These are phyloP conservation scores for Cylindrodendrum hubeiense DNA, from an alignment of 2,329 filamentous ascomycete genomes.

Conservation along the genomic window DNA sequence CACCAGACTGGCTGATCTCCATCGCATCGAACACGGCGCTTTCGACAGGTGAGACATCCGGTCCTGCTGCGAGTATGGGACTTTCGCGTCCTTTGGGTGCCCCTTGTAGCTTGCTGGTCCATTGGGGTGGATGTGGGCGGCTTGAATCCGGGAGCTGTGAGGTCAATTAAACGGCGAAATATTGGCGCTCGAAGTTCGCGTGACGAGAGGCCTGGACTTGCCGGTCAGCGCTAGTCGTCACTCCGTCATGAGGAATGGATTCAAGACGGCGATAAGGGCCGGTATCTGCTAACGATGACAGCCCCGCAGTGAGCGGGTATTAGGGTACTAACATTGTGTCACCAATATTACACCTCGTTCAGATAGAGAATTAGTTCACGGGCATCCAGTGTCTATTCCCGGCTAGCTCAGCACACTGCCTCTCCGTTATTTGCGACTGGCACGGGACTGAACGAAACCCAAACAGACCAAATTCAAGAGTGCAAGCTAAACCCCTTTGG, in stretches of 20 bases:
- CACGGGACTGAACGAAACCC: not conserved
- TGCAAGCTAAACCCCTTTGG: conserved; percentile 32
- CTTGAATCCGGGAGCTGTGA: not conserved
- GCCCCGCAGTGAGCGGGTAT: not conserved
- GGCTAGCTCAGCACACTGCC: not conserved
- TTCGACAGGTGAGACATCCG: conserved; percentile 26
- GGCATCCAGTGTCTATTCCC: not conserved
- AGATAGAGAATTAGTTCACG: no score
- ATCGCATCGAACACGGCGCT: conserved; percentile 26
- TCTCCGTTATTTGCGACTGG: not conserved
- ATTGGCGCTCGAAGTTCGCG: not conserved
- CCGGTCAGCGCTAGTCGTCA: not conserved
- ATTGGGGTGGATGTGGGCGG: not conserved
- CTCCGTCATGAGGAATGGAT: no score
- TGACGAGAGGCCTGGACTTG: not conserved
- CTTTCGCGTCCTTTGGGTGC: not conserved
- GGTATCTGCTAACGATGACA: not conserved
- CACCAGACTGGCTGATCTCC: conserved; percentile 32
- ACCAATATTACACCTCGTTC: no score
- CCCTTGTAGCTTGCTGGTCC: not conserved
- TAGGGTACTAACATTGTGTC: no score
- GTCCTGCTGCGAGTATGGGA: conserved; percentile 23
- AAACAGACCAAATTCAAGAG: not conserved
- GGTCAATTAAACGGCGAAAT: not conserved
- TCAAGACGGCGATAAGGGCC: not conserved